Evolutionary conservation across 2,329 filamentous ascomycete genomes (phyloP).

Genomic region (Penicillium hesseltinei): DNA sequence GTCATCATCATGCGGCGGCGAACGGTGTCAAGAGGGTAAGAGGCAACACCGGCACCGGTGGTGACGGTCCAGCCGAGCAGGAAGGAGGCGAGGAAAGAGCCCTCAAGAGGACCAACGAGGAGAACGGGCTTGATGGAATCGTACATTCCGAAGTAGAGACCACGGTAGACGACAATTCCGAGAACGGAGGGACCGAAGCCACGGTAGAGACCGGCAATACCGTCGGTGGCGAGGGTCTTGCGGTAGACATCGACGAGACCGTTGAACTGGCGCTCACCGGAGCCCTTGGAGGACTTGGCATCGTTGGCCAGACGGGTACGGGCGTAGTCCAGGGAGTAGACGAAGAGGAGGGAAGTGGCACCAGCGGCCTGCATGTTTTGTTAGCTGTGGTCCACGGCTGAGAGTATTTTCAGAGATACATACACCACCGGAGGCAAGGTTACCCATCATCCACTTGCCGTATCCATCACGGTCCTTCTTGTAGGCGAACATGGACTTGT

Average conservation of each 20-base stretch:
- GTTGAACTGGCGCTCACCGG: slow-evolving; percentile 99
- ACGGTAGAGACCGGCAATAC: slow-evolving; percentile 99
- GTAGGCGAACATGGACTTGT: slow-evolving; percentile 99
- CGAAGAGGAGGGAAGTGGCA: slow-evolving; percentile 99
- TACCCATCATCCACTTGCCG: slow-evolving; percentile 98
- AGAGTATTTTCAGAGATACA: slow-evolving; percentile 42
- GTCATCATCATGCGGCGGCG: slow-evolving; percentile 99
- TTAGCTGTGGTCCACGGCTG: slow-evolving; percentile 1
- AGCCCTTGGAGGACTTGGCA: slow-evolving; percentile 92
- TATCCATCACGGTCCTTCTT: slow-evolving; percentile 99
- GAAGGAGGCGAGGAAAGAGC: slow-evolving; percentile 99
- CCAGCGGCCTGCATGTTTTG: slow-evolving; percentile 68
- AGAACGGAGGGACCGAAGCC: slow-evolving; percentile 99
- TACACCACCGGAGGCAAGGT: slow-evolving; percentile 99
- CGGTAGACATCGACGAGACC: slow-evolving; percentile 99
- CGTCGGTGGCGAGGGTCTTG: slow-evolving; percentile 98
- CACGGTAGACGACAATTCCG: slow-evolving; percentile 99
- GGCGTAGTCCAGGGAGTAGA: slow-evolving; percentile 99
- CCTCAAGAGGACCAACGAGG: slow-evolving; percentile 84
- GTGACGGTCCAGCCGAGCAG: slow-evolving; percentile 97
- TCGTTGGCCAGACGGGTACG: slow-evolving; percentile 99
- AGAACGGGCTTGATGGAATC: slow-evolving; percentile 99
- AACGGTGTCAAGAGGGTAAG: slow-evolving; percentile 99
- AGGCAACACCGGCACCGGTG: slow-evolving; percentile 99
- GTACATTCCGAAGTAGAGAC: slow-evolving; percentile 99